Base-by-base conservation (phyloP, 2,329 filamentous ascomycete species). In the Cryphonectria nitschkei region DNA sequence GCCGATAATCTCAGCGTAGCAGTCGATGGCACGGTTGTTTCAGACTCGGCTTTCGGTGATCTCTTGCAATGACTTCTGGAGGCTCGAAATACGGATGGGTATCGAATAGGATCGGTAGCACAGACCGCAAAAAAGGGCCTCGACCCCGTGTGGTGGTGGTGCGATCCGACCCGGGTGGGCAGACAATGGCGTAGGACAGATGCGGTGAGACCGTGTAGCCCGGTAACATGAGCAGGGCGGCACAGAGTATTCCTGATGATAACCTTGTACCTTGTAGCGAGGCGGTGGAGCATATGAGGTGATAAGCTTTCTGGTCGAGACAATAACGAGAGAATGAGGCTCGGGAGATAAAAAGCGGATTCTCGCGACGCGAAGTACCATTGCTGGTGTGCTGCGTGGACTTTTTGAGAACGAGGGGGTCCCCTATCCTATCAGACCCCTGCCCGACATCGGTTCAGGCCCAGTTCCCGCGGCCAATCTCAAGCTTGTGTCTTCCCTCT, bases 141-240 rank as follows among this genome's bases (percentile, higher is more conserved):
- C 61, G 39, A 46, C 22, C 16, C 43, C 37, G 37, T 41, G 61
- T 43, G n/a, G 5, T 37, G 58, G 68, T 72, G 70, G 70, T 70
- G 70, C 70, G 70, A 72, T 72, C 37, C 39, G 37, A 19, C 22
- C 46, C 43, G 43, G 63, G 67, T 72, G 70, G 70, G 68, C 70
- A 72, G 70, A 72, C 70, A 68, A 70, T 72, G 52, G 69, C 68
- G 70, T 70, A 72, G 56, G 26, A 60, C 46, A 62, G 56, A 50
- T 37, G 43, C 37, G 32, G 66, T 56, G 54, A 50, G 37, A 34
- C 5, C 11, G n/a, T 13, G 62, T 66, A 37, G 22, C 62, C 13
- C 50, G n/a, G 37, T 69, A 69, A 69, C 68, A 60, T 19, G 32
- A 32, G 19, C 34, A 50, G 29, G 39, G 19, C 13, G 14, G 46